These are phyloP conservation scores for Aeminium ludgeri DNA, from an alignment of 495 filamentous ascomycete species.

Conservation along the genomic window DNA sequence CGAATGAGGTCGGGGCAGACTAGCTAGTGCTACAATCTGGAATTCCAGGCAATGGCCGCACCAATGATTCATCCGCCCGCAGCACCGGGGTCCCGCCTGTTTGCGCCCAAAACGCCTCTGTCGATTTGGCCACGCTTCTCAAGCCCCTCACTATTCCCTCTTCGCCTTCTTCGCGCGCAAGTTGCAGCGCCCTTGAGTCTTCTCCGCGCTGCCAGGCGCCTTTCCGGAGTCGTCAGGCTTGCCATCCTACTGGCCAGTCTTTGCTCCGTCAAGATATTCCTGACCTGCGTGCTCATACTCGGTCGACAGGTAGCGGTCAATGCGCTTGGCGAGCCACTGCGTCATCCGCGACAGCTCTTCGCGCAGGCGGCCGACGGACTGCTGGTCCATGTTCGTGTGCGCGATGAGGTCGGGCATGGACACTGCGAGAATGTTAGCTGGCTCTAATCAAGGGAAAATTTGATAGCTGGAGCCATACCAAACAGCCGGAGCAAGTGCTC, in stretches of 20 bases:
- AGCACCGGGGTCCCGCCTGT: too few species aligned
- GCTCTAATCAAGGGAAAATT: not conserved
- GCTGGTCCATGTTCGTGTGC: conserved; percentile 92
- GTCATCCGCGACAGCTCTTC: conserved; percentile 74
- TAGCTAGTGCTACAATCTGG: not conserved
- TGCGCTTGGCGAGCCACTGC: conserved; percentile 58
- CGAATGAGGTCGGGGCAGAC: too few species aligned
- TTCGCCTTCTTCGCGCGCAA: too few species aligned
- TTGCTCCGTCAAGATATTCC: conserved; percentile 36
- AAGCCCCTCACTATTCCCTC: too few species aligned
- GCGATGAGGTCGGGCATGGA: conserved; percentile 84
- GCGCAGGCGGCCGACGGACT: conserved; percentile 67
- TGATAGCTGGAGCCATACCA: conserved; percentile 34
- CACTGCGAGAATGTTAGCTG: conserved; percentile 34
- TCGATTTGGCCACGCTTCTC: too few species aligned
- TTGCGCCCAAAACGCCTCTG: not conserved
- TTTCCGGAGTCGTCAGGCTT: too few species aligned
- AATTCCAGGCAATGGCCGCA: too few species aligned
- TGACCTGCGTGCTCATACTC: conserved; percentile 53
- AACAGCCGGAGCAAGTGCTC: conserved; percentile 82
- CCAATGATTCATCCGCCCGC: too few species aligned
- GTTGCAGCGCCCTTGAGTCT: too few species aligned
- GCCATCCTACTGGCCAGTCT: not conserved
- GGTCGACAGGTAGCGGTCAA: conserved; percentile 52
- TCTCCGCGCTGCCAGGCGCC: too few species aligned